These are phyloP conservation scores for Torulaspora maleeae DNA, from an alignment of 805 yeast genomes.

Conservation along the genomic window DNA sequence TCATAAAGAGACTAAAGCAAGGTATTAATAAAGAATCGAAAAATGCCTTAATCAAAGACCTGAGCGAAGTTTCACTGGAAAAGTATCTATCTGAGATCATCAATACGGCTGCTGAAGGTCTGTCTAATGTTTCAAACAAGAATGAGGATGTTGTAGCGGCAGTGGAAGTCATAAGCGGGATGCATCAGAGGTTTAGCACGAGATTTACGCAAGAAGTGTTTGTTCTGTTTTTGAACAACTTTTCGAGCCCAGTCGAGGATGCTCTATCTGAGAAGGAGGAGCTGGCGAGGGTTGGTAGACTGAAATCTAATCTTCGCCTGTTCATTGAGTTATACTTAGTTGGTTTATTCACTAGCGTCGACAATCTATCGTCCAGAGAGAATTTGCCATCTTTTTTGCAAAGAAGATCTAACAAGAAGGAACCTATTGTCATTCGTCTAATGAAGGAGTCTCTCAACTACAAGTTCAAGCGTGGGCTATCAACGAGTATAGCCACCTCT, in stretches of 20 bases:
- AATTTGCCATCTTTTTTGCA: constrained; percentile 44
- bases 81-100: constrained; percentile 71
- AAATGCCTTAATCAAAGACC: constrained; percentile 51
- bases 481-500: constrained; percentile 40
- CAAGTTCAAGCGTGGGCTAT: constrained; percentile 36
- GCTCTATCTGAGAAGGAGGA: constrained; percentile 42
- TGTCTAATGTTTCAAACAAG: constrained; percentile 45
- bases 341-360: constrained; percentile 49
- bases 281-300: constrained; percentile 37
- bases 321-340: constrained; percentile 54
- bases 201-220: constrained; percentile 50
- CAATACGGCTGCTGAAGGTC: constrained; percentile 57
- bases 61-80: constrained; percentile 57
- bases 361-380: constrained; percentile 39
- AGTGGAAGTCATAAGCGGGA: constrained; percentile 59
- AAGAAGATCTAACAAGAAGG: constrained; percentile 34
- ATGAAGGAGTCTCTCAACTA: constrained; percentile 44
- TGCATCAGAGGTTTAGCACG: constrained; percentile 68
- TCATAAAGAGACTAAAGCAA: constrained; percentile 62
- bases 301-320: constrained; percentile 47
- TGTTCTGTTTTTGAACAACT: constrained; percentile 40
- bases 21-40: constrained; percentile 51
- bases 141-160: constrained; percentile 58
- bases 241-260: constrained; percentile 34
- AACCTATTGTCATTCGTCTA: constrained; percentile 41